These are phyloP conservation scores for Ustilago tritici DNA, from an alignment of 1,284 basidiomycete species.

Conservation along the genomic window DNA sequence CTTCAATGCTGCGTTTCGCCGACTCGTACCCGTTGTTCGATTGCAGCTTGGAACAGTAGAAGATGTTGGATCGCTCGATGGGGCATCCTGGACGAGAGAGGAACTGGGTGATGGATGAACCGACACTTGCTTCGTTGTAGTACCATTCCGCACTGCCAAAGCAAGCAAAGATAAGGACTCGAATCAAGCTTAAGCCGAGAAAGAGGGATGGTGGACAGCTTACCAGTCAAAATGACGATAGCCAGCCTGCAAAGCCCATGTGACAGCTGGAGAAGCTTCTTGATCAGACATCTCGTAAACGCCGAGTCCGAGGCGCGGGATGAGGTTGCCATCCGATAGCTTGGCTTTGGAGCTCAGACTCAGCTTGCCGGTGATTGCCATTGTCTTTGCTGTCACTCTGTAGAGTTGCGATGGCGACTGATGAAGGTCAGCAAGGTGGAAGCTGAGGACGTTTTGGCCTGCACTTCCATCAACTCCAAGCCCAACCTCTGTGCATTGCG, in stretches of 20 bases:
- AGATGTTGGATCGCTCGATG: constrained; percentile 23
- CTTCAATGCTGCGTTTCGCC: constrained; percentile 33
- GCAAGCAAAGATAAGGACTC: too few relatives aligned
- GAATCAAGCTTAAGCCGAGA: not conserved
- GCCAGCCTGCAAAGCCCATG: constrained; percentile 38
- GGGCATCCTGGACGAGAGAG: constrained; percentile 15
- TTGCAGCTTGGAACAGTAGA: constrained; percentile 35
- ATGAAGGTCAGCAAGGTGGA: not conserved
- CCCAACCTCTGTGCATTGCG: not conserved
- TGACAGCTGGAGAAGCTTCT: constrained; percentile 30
- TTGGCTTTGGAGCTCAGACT: constrained; percentile 20
- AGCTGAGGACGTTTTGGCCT: too few relatives aligned
- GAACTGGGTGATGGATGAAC: constrained; percentile 16
- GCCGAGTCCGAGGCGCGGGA: constrained; percentile 30
- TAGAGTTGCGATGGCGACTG: not conserved
- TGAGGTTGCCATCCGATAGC: constrained; percentile 25
- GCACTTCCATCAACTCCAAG: too few relatives aligned
- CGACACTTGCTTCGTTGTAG: constrained; percentile 33
- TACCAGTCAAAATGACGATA: constrained; percentile 41
- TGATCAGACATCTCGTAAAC: constrained; percentile 34
- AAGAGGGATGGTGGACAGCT: not conserved
- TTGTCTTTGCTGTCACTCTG: constrained; percentile 12
- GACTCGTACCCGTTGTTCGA: constrained; percentile 42
- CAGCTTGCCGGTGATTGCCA: constrained; percentile 6
- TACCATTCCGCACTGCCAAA: constrained; percentile 34